Evolutionary conservation across 306 rosid species (phyloP).

Genomic region (Argentina anserina): DNA sequence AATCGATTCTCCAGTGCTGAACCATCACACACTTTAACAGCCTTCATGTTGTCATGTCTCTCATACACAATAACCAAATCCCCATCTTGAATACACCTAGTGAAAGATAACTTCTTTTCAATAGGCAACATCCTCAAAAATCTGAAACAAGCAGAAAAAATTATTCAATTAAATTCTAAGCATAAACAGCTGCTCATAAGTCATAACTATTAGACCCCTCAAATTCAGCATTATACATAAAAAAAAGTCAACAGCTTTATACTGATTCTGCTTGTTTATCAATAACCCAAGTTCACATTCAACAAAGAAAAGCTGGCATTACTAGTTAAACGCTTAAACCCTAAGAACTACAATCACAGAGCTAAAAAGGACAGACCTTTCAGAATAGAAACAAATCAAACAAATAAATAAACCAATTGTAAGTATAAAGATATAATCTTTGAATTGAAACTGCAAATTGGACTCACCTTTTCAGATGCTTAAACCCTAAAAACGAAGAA

Average conservation of each 20-base stretch:
- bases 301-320: neutral
- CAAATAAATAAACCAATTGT: too few species aligned
- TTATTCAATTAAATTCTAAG: neutral
- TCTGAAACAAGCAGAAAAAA: neutral
- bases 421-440: too few species aligned
- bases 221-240: neutral
- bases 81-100: conserved; percentile 45
- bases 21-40: conserved; percentile 56
- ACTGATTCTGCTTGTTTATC: neutral
- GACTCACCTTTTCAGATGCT: neutral
- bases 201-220: neutral
- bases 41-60: conserved; percentile 74
- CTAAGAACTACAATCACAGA: neutral
- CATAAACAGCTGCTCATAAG: neutral
- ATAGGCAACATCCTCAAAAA: conserved; percentile 49
- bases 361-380: neutral
- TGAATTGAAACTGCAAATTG: neutral
- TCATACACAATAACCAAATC: conserved; percentile 80
- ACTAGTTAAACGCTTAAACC: neutral
- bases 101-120: conserved; percentile 60
- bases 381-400: too few species aligned
- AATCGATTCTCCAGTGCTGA: conserved; percentile 75
- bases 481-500: neutral
- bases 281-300: neutral
- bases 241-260: neutral